Evolutionary conservation across 2,329 filamentous ascomycete genomes (phyloP).

Genomic region (Phoma sp.): DNA sequence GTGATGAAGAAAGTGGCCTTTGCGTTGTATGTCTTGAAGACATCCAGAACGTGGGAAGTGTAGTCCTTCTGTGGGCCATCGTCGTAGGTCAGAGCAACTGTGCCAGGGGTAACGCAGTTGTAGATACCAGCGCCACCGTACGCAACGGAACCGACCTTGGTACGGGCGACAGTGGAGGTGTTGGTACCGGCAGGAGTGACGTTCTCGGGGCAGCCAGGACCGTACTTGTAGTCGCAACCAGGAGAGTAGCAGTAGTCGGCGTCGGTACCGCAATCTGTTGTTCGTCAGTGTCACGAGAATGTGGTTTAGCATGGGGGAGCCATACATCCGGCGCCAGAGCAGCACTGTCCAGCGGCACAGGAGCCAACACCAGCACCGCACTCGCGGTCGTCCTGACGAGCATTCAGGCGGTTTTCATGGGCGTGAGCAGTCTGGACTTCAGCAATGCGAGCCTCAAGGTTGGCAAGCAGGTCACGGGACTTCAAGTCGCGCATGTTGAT

Average conservation of each 20-base stretch:
- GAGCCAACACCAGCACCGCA: constrained; percentile 41
- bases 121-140: constrained; percentile 66
- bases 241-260: constrained; percentile 66
- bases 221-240: constrained; percentile 66
- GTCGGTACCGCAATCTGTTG: constrained; percentile 59
- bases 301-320: background rate
- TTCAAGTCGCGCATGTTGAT: constrained; percentile 45
- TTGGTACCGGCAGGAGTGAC: constrained; percentile 60
- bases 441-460: constrained; percentile 33
- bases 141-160: constrained; percentile 59
- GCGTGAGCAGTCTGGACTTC: constrained; percentile 30
- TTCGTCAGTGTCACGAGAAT: constrained; percentile 16
- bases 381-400: constrained; percentile 42
- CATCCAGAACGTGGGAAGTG: constrained; percentile 66
- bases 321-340: constrained; percentile 43
- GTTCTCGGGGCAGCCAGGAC: constrained; percentile 68
- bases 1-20: constrained; percentile 74
- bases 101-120: constrained; percentile 59
- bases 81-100: constrained; percentile 71
- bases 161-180: constrained; percentile 60
- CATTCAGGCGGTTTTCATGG: constrained; percentile 24
- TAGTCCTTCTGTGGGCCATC: constrained; percentile 67
- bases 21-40: constrained; percentile 64
- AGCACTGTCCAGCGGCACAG: constrained; percentile 45
- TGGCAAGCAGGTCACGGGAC: constrained; percentile 41